Conservation (phyloP, 805 yeast species). For the Cyberlindnera japonica region DNA sequence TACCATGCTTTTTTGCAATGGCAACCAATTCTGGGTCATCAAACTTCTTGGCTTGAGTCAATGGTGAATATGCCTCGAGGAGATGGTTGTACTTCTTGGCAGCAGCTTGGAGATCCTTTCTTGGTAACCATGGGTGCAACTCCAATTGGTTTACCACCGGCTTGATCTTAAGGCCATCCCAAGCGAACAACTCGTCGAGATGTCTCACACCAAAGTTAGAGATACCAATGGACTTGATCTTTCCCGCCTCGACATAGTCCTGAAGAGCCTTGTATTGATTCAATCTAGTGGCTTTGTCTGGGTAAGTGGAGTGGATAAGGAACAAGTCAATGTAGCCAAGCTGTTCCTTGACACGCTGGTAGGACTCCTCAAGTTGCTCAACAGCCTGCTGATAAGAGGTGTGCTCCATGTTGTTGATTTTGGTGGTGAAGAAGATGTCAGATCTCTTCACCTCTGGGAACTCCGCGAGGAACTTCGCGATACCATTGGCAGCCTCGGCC, state of each 20-base stretch:
- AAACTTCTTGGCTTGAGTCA: constrained; percentile 23
- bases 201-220: constrained; percentile 64
- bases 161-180: constrained; percentile 47
- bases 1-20: constrained; percentile 23
- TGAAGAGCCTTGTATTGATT: constrained; percentile 74
- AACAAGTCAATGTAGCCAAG: constrained; percentile 67
- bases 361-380: constrained; percentile 47
- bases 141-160: constrained; percentile 80
- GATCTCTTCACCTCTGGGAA: constrained; percentile 21
- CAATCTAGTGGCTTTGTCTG: constrained; percentile 44
- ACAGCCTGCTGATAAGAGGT: constrained; percentile 10
- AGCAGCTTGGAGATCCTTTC: constrained; percentile 22
- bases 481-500: constrained; percentile 21
- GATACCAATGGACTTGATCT: constrained; percentile 67
- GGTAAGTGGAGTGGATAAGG: constrained; percentile 62
- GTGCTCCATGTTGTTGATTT: constrained; percentile 16
- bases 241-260: constrained; percentile 59
- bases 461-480: constrained; percentile 23
- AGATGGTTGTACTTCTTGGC: constrained; percentile 20
- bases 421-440: constrained; percentile 25
- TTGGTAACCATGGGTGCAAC: constrained; percentile 47
- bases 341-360: constrained; percentile 42
- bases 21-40: constrained; percentile 21
- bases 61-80: constrained; percentile 25
- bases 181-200: constrained; percentile 52